Percentiles rank a stretch among this genome's conserved stretches.
These are phyloP conservation scores for Trypanosoma mega DNA, from an alignment of 208 protist genomes.

Conservation along the genomic window DNA sequence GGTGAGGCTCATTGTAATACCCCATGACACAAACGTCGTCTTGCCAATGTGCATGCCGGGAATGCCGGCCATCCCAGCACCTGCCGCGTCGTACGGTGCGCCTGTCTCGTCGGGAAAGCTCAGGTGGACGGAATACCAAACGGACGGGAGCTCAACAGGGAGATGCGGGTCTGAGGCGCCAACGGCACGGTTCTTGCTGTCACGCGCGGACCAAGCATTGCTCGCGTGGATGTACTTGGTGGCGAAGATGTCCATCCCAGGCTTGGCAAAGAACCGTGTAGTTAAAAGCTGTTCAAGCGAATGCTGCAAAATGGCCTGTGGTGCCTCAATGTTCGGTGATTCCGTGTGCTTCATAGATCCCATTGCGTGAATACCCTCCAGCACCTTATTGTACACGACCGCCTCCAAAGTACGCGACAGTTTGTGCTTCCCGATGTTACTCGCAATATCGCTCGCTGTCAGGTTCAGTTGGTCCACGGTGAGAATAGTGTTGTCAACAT, in stretches of 20 bases:
- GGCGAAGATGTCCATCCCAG: conserved; percentile 31
- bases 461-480: conserved; percentile 31
- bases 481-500: conserved; percentile 36
- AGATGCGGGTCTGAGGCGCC: conserved; percentile 64
- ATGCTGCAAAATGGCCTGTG: conserved; percentile 18
- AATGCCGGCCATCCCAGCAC: conserved; percentile 44
- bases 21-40: conserved; percentile 58
- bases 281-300: conserved; percentile 16
- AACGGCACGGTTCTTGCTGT: conserved; percentile 32
- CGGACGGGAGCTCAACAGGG: conserved; percentile 46
- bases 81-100: conserved; percentile 38
- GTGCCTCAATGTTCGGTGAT: no score
- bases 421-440: neutral
- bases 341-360: no score
- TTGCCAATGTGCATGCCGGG: conserved; percentile 56
- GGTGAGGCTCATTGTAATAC: conserved; percentile 68
- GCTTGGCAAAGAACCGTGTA: conserved; percentile 11
- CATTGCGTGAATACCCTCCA: no score
- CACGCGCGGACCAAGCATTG: conserved; percentile 52
- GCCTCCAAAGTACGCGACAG: conserved; percentile 16
- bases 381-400: conserved; percentile 33
- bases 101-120: conserved; percentile 38
- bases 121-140: conserved; percentile 62
- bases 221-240: conserved; percentile 45
- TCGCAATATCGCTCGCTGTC: conserved; percentile 4